These are phyloP conservation scores for Ananas comosus DNA, from an alignment of 176 grass and related monocot species.

Conservation along the genomic window DNA sequence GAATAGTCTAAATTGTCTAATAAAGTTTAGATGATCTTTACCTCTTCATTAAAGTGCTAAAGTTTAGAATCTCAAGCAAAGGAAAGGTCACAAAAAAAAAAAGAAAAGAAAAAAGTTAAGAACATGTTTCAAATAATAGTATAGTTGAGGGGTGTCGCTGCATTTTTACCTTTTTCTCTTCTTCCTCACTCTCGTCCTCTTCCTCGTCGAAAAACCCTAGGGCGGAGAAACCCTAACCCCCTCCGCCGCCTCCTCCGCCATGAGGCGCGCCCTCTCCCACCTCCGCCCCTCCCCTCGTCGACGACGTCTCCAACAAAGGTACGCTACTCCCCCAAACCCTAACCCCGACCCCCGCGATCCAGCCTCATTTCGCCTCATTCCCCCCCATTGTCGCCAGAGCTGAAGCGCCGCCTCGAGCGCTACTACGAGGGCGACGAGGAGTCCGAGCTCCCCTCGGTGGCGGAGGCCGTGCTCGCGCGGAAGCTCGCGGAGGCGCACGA, in stretches of 20 bases:
- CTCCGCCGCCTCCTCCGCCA: neutral
- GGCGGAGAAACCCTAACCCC: neutral
- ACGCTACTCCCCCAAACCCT: neutral
- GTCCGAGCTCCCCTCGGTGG: slow-evolving; percentile 22
- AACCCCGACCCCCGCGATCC: neutral
- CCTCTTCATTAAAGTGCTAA: too few species aligned
- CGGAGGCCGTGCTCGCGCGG: slow-evolving; percentile 38
- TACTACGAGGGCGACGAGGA: slow-evolving; percentile 46
- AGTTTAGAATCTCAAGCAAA: too few species aligned
- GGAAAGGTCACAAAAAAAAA: too few species aligned
- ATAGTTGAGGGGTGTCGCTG: too few species aligned
- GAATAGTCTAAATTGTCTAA: too few species aligned
- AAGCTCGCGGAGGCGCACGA: slow-evolving; percentile 34
- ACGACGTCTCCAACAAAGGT: slow-evolving; percentile 25
- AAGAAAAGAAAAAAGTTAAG: too few species aligned
- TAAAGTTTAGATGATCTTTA: too few species aligned
- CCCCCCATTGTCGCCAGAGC: slow-evolving; percentile 21
- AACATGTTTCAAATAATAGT: too few species aligned
- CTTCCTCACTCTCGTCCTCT: too few species aligned
- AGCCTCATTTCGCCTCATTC: neutral
- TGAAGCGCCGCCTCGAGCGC: slow-evolving; percentile 39
- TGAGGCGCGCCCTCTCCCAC: neutral
- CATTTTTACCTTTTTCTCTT: too few species aligned
- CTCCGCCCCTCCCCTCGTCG: neutral
- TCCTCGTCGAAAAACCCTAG: too few species aligned